These are phyloP conservation scores for Fonsecaea erecta DNA, from an alignment of 2,329 filamentous ascomycete genomes.

Conservation along the genomic window DNA sequence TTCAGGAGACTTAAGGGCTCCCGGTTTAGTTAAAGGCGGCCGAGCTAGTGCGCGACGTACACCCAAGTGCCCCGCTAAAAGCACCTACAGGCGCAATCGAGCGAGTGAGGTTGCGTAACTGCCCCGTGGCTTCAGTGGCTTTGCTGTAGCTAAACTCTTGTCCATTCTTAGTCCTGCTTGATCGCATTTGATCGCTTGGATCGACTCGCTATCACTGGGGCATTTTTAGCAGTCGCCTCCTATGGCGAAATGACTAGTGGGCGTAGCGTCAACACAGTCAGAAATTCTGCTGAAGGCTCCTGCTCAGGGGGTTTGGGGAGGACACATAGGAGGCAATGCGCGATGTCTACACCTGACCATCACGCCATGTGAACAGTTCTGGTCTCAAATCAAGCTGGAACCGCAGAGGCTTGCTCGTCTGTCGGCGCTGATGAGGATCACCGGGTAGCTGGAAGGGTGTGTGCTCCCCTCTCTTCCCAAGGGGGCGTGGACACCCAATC, in stretches of 20 bases:
- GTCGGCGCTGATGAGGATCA: no score
- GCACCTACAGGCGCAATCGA: conserved; percentile 7
- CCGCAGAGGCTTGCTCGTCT: no score
- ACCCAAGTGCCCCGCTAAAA: conserved; percentile 1
- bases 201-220: conserved; percentile 13
- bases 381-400: no score
- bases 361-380: background rate
- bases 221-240: conserved; percentile 15
- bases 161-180: conserved; percentile 14
- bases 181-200: conserved; percentile 5
- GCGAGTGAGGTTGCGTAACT: conserved; percentile 14
- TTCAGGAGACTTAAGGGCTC: background rate
- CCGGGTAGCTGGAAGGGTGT: no score
- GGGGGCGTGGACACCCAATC: background rate
- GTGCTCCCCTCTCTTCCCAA: no score
- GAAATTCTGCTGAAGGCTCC: conserved; percentile 3
- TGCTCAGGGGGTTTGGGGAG: conserved; percentile 7
- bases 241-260: conserved; percentile 11
- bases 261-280: conserved; percentile 14
- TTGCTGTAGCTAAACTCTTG: conserved; percentile 15
- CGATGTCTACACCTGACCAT: background rate
- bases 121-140: background rate
- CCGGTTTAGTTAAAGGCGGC: conserved; percentile 15
- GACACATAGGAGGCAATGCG: conserved; percentile 12
- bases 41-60: background rate